Evolutionary conservation across 306 rosid genomes (phyloP).

Genomic region (Gleditsia sinensis): DNA sequence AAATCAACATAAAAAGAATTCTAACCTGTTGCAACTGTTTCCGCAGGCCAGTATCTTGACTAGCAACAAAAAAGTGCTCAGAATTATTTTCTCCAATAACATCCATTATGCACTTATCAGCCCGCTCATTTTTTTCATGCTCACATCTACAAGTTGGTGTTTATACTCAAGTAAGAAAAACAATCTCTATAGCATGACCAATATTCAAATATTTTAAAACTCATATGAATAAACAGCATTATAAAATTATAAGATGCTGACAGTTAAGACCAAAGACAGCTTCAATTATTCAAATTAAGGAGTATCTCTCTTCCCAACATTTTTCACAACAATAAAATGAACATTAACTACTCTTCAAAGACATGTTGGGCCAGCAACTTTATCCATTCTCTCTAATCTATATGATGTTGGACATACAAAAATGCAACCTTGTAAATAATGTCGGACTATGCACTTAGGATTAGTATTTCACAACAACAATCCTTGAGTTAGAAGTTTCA

Average conservation of each 20-base stretch:
- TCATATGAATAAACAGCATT: neutral
- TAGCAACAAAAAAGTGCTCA: slow-evolving; percentile 82
- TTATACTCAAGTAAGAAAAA: slow-evolving; percentile 20
- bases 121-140: slow-evolving; percentile 57
- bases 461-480: neutral
- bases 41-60: slow-evolving; percentile 69
- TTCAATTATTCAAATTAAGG: neutral
- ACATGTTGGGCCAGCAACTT: neutral
- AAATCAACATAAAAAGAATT: neutral
- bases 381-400: neutral
- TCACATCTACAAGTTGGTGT: slow-evolving; percentile 60
- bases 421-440: neutral
- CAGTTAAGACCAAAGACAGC: neutral
- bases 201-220: slow-evolving; percentile 23
- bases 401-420: neutral
- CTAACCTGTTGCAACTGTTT: slow-evolving; percentile 63
- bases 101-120: slow-evolving; percentile 66
- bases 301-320: neutral
- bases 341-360: neutral
- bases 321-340: neutral
- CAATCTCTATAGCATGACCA: neutral
- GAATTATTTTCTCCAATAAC: slow-evolving; percentile 71
- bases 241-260: neutral
- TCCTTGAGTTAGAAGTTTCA: neutral
- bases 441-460: neutral